Percentiles rank a stretch among this genome's conserved stretches.
Conservation (phyloP, 192 early-diverging fungal species). For the Blastocladiella britannica region DNA sequence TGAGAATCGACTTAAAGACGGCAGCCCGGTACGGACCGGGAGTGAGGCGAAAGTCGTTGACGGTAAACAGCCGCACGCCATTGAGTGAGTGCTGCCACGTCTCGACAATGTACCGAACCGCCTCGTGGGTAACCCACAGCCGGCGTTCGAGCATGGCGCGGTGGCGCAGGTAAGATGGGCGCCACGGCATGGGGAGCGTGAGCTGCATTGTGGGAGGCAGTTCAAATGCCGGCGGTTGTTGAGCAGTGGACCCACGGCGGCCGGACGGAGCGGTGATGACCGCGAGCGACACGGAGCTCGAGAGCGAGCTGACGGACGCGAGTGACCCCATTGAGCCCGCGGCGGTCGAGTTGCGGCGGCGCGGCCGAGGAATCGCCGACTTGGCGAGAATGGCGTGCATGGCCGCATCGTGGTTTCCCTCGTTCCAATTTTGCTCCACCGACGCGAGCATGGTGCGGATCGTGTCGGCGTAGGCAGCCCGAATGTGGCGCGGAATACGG, state of each 20-base stretch:
- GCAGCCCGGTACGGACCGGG: constrained; percentile 21
- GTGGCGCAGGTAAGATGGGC: constrained; percentile 19
- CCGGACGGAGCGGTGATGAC: background rate
- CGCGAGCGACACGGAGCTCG: background rate
- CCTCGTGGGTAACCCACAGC: constrained; percentile 20
- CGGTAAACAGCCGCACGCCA: constrained; percentile 18
- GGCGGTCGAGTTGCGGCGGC: background rate
- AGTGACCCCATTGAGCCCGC: background rate
- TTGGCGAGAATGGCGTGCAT: background rate
- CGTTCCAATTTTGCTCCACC: background rate
- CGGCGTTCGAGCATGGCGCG: constrained; percentile 17
- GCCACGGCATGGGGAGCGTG: constrained; percentile 26
- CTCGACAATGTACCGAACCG: constrained; percentile 18
- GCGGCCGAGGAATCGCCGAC: background rate
- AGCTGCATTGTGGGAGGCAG: constrained; percentile 20
- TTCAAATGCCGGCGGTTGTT: background rate
- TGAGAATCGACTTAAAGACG: constrained; percentile 23
- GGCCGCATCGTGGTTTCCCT: background rate
- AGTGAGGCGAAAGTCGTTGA: constrained; percentile 19
- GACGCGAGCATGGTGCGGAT: background rate
- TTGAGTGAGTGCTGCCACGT: constrained; percentile 21
- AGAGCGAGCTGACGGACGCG: background rate
- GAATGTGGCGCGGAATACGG: background rate
- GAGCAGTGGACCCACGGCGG: background rate
- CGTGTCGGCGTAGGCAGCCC: background rate